Conservation (phyloP, 257 asterid species). For the Thymus mandschuricus region DNA sequence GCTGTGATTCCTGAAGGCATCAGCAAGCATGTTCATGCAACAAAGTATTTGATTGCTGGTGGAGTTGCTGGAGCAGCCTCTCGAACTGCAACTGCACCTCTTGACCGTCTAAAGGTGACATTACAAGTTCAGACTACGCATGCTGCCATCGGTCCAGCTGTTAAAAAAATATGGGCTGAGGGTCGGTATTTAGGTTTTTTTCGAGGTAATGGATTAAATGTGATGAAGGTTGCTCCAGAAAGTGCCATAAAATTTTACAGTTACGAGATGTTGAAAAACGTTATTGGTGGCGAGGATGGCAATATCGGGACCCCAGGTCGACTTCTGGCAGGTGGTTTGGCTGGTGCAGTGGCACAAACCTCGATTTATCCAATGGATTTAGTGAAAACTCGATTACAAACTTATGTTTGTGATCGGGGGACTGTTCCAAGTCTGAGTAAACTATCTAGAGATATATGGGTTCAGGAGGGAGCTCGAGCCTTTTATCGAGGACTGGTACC, state of each 20-base stretch:
- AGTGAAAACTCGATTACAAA: slow-evolving; percentile 91
- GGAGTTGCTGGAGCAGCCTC: slow-evolving; percentile 99
- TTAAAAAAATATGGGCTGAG: slow-evolving; percentile 68
- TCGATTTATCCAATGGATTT: slow-evolving; percentile 98
- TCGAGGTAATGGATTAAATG: slow-evolving; percentile 92
- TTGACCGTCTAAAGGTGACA: slow-evolving; percentile 86
- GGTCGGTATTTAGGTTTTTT: slow-evolving; percentile 76
- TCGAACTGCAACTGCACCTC: slow-evolving; percentile 95
- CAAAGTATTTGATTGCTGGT: slow-evolving; percentile 87
- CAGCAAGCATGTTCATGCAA: slow-evolving; percentile 81
- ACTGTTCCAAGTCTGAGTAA: slow-evolving; percentile 66
- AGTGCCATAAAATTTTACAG: slow-evolving; percentile 95
- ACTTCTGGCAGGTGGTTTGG: slow-evolving; percentile 87
- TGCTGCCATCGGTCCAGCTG: slow-evolving; percentile 69
- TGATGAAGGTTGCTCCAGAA: slow-evolving; percentile 96
- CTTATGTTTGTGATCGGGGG: slow-evolving; percentile 70
- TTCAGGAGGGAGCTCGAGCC: slow-evolving; percentile 93
- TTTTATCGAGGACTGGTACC: slow-evolving; percentile 91
- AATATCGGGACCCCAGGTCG: slow-evolving; percentile 76
- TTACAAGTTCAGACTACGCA: slow-evolving; percentile 88
- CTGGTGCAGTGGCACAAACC: slow-evolving; percentile 98
- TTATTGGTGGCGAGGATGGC: slow-evolving; percentile 59
- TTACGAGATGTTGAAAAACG: slow-evolving; percentile 72
- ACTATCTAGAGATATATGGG: slow-evolving; percentile 81
- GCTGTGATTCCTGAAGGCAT: slow-evolving; percentile 95